Base-by-base conservation (phyloP, 2,329 filamentous ascomycete genomes). In the Colletotrichum sidae region DNA sequence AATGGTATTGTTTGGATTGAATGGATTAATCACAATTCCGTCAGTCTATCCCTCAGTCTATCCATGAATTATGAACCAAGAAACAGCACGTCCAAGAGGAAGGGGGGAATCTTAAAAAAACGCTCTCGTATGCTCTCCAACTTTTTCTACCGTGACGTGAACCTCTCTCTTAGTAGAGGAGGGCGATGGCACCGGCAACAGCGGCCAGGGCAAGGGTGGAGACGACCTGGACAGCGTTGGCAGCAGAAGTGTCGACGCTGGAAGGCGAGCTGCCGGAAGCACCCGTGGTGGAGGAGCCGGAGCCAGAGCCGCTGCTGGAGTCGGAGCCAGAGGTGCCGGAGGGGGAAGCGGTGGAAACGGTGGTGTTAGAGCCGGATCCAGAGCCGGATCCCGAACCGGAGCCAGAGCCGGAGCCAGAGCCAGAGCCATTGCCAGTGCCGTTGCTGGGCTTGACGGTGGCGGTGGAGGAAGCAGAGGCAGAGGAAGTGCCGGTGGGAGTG, bases 401-500 rank as follows among this genome's bases (percentile, higher is more conserved):
- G 17, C 50, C 51, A 10, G 68, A 46, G 58, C 60, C 64, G 72
- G 58, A 60, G 53, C 68, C 62, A 57, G 25, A 25, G 35, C 49
- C 54, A 12, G 45, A 13, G 38, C 45, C 45, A 10, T 54, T 51
- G 17, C 44, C 51, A n/a, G 68, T 44, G 58, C 60, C 64, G 72
- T 65, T 39, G 50, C 69, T 60, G 33, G 67, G 62, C 41, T 68
- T 59, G 12, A 35, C 25, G 34, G 64, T 51, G 42, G 67, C 55
- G 17, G 68, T 56, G 57, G 59, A 65, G 49, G 69, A 55, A 25
- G 70, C 65, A 45, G 72, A 61, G 42, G 70, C 44, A 37, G 71
- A 64, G 49, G 70, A 59, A 15, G 73, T 69, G 47, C 69, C 64
- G 35, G 70, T 70, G 60, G 74, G 71, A 50, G 76, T 79, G 61